Evolutionary conservation across 2,329 filamentous ascomycete species (phyloP), one percentile per base, ranked within the genome.

Genomic region (Lasiodiplodia sp.): DNA sequence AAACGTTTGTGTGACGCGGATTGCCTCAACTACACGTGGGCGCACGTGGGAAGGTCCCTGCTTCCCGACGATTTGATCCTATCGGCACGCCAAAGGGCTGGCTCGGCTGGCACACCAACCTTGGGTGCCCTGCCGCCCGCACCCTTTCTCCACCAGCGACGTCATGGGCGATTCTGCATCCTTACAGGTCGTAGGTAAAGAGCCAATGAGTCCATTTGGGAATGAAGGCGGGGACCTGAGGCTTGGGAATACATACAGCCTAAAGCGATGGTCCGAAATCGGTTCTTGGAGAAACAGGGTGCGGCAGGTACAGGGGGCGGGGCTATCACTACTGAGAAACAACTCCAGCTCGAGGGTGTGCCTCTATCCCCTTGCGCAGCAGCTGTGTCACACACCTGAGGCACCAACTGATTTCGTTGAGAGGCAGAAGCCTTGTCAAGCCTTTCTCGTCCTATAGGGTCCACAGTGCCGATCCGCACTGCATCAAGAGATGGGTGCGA

Each of bases 41-140:
- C 25, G 44, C 60, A 64, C 60, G 60, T 64, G 60, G 60, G 60
- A 64, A 52, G 60, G 60, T 64, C 60, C 60, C 47, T 64, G 60
- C 47, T 49, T 16, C 34, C 60, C 60, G 60, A 51, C 23, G 18
- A 25, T 28, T 7, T 40, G 28, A 38, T 31, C 44, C 28, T 14
- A 12, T 52, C 60, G 47, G 60, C 31, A 64, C 52, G 60, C 60
- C 60, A 47, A 64, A 21, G 52, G 44, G 21, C 40, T n/a, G 60
- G 60, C 8, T 47, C 44, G 44, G 44, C n/a, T 11, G 44, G 34
- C 47, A 34, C 31, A 34, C 31, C 6, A 34, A 34, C 31, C 31
- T 34, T 34, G 6, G 31, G 31, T 34, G 7, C 31, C 31, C 31
- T 34, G 31, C 11, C 37, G 10, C 37, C 56, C 37, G 37, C 56